Evolutionary conservation across 2,329 filamentous ascomycete genomes (phyloP).

Genomic region (Sarocladiaceae sp.): DNA sequence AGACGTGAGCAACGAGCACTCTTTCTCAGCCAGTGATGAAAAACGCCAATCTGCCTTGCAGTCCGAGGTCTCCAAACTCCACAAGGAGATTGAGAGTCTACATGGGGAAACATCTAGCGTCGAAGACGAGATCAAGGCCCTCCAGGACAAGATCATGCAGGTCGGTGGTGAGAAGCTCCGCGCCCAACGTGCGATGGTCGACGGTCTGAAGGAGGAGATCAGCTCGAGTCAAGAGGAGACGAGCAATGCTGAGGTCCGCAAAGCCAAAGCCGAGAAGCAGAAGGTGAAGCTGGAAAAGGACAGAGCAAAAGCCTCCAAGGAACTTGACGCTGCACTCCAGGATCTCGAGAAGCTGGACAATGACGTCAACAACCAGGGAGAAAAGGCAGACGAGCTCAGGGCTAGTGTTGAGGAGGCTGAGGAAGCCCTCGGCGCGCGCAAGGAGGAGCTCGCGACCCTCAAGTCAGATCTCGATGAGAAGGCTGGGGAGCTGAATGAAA

Average conservation of each 20-base stretch:
- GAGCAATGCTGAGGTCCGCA: conserved; percentile 79
- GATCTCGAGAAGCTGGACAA: conserved; percentile 75
- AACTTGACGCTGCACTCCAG: conserved; percentile 62
- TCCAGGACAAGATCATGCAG: conserved; percentile 98
- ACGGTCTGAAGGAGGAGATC: conserved; percentile 81
- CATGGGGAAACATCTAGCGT: conserved; percentile 80
- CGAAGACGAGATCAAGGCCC: conserved; percentile 83
- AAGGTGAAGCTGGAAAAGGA: conserved; percentile 82
- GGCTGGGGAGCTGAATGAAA: conserved; percentile 79
- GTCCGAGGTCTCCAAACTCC: conserved; percentile 68
- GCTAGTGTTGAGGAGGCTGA: conserved; percentile 75
- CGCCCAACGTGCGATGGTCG: conserved; percentile 84
- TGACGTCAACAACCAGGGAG: conserved; percentile 71
- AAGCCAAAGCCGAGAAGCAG: conserved; percentile 91
- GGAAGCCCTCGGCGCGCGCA: conserved; percentile 69
- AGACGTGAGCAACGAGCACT: conserved; percentile 75
- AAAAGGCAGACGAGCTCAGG: conserved; percentile 66
- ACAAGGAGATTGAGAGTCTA: conserved; percentile 73
- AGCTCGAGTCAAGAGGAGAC: conserved; percentile 72
- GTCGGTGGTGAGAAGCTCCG: conserved; percentile 90
- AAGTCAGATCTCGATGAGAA: conserved; percentile 86
- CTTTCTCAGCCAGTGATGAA: conserved; percentile 75
- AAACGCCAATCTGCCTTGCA: conserved; percentile 64
- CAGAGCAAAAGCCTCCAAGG: conserved; percentile 68
- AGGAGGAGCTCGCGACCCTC: conserved; percentile 68